Conservation (phyloP, 345 rosid species). For the Garcia nutans region DNA sequence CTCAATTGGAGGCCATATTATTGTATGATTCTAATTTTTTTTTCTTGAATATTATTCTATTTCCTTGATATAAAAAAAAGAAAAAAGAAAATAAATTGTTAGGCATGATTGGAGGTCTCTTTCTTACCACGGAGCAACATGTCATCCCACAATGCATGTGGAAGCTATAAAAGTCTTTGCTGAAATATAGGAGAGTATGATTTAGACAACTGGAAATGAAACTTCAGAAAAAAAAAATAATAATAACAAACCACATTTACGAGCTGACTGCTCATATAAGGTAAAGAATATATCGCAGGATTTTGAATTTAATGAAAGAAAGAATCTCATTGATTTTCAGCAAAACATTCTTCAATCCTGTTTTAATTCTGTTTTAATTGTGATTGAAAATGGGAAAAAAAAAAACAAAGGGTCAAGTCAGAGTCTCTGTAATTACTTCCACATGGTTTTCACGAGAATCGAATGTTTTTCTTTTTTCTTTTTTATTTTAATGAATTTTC, state of each 20-base stretch:
- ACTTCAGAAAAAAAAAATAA: background rate
- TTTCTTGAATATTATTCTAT: too few relatives aligned
- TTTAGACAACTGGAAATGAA: background rate
- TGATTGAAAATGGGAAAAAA: background rate
- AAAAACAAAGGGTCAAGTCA: background rate
- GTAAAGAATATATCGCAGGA: background rate
- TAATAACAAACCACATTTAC: background rate
- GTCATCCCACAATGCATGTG: background rate
- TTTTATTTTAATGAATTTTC: background rate
- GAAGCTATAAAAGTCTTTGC: background rate
- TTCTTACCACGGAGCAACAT: background rate
- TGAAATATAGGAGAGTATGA: conserved; percentile 15
- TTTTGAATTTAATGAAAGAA: background rate
- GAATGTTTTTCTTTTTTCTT: background rate
- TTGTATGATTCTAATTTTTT: too few relatives aligned
- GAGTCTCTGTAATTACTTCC: background rate
- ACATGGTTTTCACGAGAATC: conserved; percentile 13
- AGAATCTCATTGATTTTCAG: background rate
- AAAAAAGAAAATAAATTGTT: too few relatives aligned
- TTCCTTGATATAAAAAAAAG: too few relatives aligned
- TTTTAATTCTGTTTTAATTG: background rate
- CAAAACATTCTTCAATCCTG: background rate
- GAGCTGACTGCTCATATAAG: background rate
- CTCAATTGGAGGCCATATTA: too few relatives aligned
- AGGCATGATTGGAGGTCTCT: too few relatives aligned